These are phyloP conservation scores for Ligustrum vulgare DNA, from an alignment of 257 asterid species.

Conservation along the genomic window DNA sequence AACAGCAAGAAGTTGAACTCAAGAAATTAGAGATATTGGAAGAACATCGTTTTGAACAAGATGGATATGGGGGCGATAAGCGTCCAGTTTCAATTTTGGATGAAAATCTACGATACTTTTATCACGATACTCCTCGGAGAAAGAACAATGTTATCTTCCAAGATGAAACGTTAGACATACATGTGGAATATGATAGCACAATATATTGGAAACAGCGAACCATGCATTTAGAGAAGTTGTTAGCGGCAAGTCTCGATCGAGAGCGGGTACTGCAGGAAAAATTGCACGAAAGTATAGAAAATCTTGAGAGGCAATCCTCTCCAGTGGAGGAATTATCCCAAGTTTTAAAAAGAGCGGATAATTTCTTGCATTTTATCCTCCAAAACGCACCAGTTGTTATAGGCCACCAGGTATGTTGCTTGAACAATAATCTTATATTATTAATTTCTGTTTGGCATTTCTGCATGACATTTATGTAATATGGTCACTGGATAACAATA, in stretches of 20 bases:
- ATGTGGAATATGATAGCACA: constrained; percentile 65
- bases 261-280: constrained; percentile 63
- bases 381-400: constrained; percentile 95
- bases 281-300: constrained; percentile 80
- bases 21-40: constrained; percentile 86
- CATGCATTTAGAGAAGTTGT: constrained; percentile 63
- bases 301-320: constrained; percentile 72
- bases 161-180: constrained; percentile 50
- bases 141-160: constrained; percentile 46
- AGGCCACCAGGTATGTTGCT: constrained; percentile 71
- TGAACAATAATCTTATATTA: background rate
- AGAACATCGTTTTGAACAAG: constrained; percentile 76
- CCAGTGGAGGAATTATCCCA: constrained; percentile 87
- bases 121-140: constrained; percentile 54
- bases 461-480: background rate
- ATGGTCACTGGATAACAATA: background rate
- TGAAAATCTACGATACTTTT: constrained; percentile 57
- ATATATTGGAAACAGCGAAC: constrained; percentile 72
- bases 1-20: constrained; percentile 79
- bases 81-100: constrained; percentile 79
- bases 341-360: constrained; percentile 76
- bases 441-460: background rate
- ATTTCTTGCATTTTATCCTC: constrained; percentile 82
- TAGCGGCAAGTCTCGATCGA: constrained; percentile 57
- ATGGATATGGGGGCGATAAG: constrained; percentile 72